These are phyloP conservation scores for Basipetospora chlamydospora DNA, from an alignment of 2,329 filamentous ascomycete species.

Conservation along the genomic window DNA sequence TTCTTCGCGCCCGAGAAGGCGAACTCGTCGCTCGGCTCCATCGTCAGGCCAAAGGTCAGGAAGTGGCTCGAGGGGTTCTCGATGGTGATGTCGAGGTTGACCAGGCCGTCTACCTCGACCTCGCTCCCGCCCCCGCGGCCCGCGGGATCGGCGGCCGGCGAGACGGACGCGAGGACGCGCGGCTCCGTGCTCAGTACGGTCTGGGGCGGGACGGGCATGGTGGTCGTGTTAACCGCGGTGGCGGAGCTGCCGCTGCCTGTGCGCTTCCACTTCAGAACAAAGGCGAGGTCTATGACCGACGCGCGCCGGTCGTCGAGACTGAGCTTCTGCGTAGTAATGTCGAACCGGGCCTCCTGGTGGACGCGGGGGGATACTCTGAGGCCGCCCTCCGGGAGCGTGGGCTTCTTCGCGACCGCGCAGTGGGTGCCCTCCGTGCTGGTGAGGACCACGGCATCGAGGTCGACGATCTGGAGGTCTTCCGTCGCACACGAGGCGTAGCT, in stretches of 20 bases:
- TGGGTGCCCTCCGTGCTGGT: conserved; percentile 46
- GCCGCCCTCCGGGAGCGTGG: conserved; percentile 24
- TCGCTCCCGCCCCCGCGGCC: conserved; percentile 7
- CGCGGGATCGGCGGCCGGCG: conserved; percentile 22
- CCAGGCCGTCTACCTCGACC: conserved; percentile 18
- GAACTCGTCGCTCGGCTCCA: conserved; percentile 88
- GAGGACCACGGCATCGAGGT: conserved; percentile 47
- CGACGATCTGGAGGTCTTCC: conserved; percentile 50
- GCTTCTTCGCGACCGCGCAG: conserved; percentile 32
- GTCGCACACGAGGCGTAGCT: conserved; percentile 63
- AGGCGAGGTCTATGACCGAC: conserved; percentile 56
- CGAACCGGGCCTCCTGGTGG: conserved; percentile 58
- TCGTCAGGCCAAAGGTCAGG: conserved; percentile 77
- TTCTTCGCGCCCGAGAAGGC: conserved; percentile 84
- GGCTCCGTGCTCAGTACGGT: conserved; percentile 73
- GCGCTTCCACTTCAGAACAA: conserved; percentile 68
- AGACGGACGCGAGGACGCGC: conserved; percentile 55
- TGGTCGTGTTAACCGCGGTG: conserved; percentile 52
- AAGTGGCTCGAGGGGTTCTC: conserved; percentile 94
- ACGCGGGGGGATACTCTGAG: conserved; percentile 47
- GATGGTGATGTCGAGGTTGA: conserved; percentile 47
- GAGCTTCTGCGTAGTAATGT: conserved; percentile 58
- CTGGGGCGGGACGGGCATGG: conserved; percentile 65
- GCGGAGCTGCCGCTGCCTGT: conserved; percentile 15
- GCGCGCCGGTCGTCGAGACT: conserved; percentile 71